Percentiles rank a stretch among this genome's conserved stretches.
Evolutionary conservation across 345 rosid species (phyloP).

Genomic region (Lumnitzera racemosa): DNA sequence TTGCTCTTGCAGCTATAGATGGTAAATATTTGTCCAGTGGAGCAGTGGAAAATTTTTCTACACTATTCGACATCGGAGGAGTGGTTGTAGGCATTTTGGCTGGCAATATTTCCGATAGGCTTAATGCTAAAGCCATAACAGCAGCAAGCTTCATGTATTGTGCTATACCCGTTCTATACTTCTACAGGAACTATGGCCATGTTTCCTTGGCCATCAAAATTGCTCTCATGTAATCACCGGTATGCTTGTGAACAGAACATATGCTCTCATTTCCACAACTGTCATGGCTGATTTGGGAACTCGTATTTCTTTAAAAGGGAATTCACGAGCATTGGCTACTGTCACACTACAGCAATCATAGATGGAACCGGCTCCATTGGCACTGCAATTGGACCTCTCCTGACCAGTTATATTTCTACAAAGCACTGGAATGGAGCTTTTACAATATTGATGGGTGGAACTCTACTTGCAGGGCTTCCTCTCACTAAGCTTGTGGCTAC

Average conservation of each 20-base stretch:
- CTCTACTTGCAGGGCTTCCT: conserved; percentile 68
- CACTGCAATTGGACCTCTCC: conserved; percentile 84
- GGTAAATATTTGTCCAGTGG: conserved; percentile 32
- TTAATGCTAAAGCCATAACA: conserved; percentile 83
- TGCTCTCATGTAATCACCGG: conserved; percentile 67
- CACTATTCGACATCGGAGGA: conserved; percentile 89
- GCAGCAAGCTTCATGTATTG: conserved; percentile 92
- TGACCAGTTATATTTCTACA: conserved; percentile 83
- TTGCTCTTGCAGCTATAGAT: conserved; percentile 33
- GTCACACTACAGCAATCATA: conserved; percentile 74
- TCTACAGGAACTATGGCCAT: too few relatives aligned
- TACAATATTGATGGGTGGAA: conserved; percentile 86
- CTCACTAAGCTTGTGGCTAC: conserved; percentile 71
- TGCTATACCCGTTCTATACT: conserved; percentile 59
- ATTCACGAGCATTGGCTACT: conserved; percentile 85
- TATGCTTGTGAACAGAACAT: conserved; percentile 87
- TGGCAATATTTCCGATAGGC: conserved; percentile 77
- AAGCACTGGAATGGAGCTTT: conserved; percentile 85
- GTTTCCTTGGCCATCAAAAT: too few relatives aligned
- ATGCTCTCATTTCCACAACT: conserved; percentile 90
- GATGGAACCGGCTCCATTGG: conserved; percentile 98
- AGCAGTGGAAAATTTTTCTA: conserved; percentile 79
- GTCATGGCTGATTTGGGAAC: conserved; percentile 95
- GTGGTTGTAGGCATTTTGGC: conserved; percentile 92
- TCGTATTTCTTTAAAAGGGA: conserved; percentile 76